Conservation (phyloP, 352 stramenopile genomes). For the Globisporangium okanoganense region DNA sequence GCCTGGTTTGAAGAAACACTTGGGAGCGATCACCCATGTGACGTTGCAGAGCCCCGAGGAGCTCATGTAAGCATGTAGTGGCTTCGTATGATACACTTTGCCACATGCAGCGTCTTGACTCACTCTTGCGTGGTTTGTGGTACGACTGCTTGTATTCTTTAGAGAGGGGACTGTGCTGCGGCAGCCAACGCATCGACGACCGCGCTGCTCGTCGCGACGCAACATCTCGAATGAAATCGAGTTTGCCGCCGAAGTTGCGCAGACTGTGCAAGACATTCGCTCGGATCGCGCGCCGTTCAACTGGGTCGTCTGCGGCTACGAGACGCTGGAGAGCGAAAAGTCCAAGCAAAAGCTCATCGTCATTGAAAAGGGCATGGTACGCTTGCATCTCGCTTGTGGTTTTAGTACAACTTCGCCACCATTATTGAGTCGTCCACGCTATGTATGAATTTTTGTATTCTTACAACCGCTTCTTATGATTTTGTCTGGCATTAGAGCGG, state of each 20-base stretch:
- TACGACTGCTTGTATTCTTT: slow-evolving; percentile 1
- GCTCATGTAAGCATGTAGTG: slow-evolving; percentile 44
- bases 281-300: slow-evolving; percentile 79
- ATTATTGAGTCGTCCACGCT: not conserved
- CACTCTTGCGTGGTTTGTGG: not conserved
- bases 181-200: slow-evolving; percentile 53
- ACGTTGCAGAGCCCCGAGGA: slow-evolving; percentile 73
- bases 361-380: slow-evolving; percentile 83
- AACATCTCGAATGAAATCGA: slow-evolving; percentile 84
- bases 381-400: not conserved
- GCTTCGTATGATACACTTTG: not conserved
- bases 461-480: not conserved
- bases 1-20: slow-evolving; percentile 54
- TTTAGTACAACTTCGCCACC: not conserved
- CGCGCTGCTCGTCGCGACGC: slow-evolving; percentile 60
- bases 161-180: slow-evolving; percentile 67
- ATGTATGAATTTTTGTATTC: not conserved
- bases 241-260: slow-evolving; percentile 62
- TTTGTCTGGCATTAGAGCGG: slow-evolving; percentile 44
- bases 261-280: slow-evolving; percentile 76
- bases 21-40: slow-evolving; percentile 72
- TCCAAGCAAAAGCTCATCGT: slow-evolving; percentile 68
- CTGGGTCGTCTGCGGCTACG: slow-evolving; percentile 82
- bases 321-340: slow-evolving; percentile 55
- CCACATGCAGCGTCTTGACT: not conserved